phyloP scores from a whole-genome alignment of 2,329 filamentous ascomycete genomes.

The Rhynchosporium secalis region DNA sequence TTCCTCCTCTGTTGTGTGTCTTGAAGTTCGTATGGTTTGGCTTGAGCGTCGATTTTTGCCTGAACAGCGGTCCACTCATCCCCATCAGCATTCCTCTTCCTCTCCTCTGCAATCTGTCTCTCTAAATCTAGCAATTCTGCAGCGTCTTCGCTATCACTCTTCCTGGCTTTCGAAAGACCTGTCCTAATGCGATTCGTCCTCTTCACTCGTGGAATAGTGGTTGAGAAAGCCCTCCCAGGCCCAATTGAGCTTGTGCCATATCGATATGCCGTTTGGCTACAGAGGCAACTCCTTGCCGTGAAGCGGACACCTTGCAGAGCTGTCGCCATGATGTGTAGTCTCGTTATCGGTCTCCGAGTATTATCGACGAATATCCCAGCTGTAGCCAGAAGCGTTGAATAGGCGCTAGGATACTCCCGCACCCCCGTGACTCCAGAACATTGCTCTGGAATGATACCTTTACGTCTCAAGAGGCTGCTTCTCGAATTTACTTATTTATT shows the following conservation, averaged over 20 bases:
- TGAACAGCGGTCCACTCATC: slow-evolving; percentile 19
- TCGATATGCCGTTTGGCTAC: slow-evolving; percentile 21
- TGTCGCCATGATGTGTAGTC: slow-evolving; percentile 35
- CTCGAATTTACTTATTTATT: not conserved
- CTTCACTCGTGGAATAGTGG: slow-evolving; percentile 26
- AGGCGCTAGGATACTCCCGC: not conserved
- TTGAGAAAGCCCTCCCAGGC: slow-evolving; percentile 30
- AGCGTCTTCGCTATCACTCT: slow-evolving; percentile 16
- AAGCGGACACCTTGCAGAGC: slow-evolving; percentile 37
- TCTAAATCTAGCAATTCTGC: not conserved
- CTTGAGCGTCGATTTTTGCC: slow-evolving; percentile 14
- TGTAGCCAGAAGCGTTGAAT: not conserved
- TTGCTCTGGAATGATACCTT: not conserved
- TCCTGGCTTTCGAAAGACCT: slow-evolving; percentile 17
- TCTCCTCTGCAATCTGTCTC: not conserved
- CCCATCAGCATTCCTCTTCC: slow-evolving; percentile 6
- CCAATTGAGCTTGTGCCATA: slow-evolving; percentile 29
- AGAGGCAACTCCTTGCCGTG: slow-evolving; percentile 33
- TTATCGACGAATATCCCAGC: slow-evolving; percentile 11
- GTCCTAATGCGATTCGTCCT: slow-evolving; percentile 14
- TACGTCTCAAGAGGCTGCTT: not conserved
- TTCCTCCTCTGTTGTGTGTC: slow-evolving; percentile 23
- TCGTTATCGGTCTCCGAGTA: not conserved
- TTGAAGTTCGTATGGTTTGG: slow-evolving; percentile 15
- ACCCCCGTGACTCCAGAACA: slow-evolving; percentile 3